phyloP scores from a whole-genome alignment of 2,329 filamentous ascomycete species.

The Ophiosphaerella herpotricha region DNA sequence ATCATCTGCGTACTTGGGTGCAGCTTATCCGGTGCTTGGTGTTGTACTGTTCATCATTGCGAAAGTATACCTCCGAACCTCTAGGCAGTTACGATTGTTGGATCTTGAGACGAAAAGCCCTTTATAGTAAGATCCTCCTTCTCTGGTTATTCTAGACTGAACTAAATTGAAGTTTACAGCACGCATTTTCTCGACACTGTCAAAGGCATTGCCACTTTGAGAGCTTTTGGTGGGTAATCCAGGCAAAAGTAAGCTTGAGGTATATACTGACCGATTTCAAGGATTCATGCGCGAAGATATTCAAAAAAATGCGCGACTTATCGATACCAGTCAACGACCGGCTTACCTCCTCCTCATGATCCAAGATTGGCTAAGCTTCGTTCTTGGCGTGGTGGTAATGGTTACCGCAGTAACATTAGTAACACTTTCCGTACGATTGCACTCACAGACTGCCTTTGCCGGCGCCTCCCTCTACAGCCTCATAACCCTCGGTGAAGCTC shows the following conservation, averaged over 20 bases:
- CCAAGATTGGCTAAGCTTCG: slow-evolving; percentile 47
- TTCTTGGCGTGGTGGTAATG: slow-evolving; percentile 43
- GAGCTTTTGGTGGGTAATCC: slow-evolving; percentile 43
- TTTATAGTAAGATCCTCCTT: slow-evolving; percentile 36
- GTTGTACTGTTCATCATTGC: slow-evolving; percentile 45
- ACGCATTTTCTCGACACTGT: slow-evolving; percentile 56
- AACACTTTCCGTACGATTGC: slow-evolving; percentile 26
- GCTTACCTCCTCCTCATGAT: slow-evolving; percentile 48
- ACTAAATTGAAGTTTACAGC: neutral
- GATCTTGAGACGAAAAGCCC: slow-evolving; percentile 56
- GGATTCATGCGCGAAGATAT: slow-evolving; percentile 17
- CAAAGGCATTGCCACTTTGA: slow-evolving; percentile 52
- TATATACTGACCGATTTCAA: too few species aligned
- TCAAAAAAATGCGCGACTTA: slow-evolving; percentile 27
- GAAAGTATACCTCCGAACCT: slow-evolving; percentile 50
- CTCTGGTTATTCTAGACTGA: too few species aligned
- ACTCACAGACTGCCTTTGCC: slow-evolving; percentile 21
- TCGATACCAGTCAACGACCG: slow-evolving; percentile 46
- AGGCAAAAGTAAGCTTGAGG: too few species aligned
- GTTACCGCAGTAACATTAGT: slow-evolving; percentile 35
- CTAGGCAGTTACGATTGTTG: slow-evolving; percentile 53
- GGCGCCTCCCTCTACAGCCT: slow-evolving; percentile 24
- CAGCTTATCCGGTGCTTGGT: slow-evolving; percentile 40
- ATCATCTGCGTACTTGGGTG: slow-evolving; percentile 34
- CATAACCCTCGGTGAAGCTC: slow-evolving; percentile 10